These are phyloP conservation scores for Aphanomyces astaci DNA, from an alignment of 352 stramenopile genomes.

Conservation along the genomic window DNA sequence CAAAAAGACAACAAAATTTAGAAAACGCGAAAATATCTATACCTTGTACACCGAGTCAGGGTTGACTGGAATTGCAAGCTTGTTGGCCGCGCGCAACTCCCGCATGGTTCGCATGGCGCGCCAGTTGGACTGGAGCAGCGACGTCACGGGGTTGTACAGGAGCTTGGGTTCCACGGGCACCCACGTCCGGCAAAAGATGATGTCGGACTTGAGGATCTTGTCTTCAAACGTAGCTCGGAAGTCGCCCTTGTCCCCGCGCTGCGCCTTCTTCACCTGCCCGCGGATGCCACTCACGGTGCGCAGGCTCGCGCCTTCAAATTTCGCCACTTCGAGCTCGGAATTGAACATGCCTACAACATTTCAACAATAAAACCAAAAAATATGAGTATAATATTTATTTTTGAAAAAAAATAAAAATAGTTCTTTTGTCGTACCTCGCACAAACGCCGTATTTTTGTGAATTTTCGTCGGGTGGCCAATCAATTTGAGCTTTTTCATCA, in stretches of 20 bases:
- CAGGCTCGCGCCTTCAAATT: slow-evolving; percentile 96
- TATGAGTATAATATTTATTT: no score
- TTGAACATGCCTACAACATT: slow-evolving; percentile 90
- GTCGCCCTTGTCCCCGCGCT: slow-evolving; percentile 88
- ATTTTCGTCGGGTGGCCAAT: slow-evolving; percentile 98
- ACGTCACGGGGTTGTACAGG: slow-evolving; percentile 98
- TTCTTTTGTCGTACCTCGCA: slow-evolving; percentile 35
- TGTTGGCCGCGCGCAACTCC: slow-evolving; percentile 91
- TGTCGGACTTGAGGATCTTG: slow-evolving; percentile 98
- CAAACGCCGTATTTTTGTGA: slow-evolving; percentile 98
- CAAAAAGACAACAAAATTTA: no score
- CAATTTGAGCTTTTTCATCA: slow-evolving; percentile 99
- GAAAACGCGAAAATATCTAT: no score
- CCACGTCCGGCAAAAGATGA: slow-evolving; percentile 99
- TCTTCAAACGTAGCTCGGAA: slow-evolving; percentile 99
- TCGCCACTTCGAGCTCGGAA: slow-evolving; percentile 91
- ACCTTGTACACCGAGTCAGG: slow-evolving; percentile 96
- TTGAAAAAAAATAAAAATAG: no score
- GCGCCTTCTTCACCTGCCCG: slow-evolving; percentile 96
- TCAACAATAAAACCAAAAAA: no score
- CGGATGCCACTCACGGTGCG: slow-evolving; percentile 98
- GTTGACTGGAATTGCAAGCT: slow-evolving; percentile 94
- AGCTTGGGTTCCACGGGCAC: slow-evolving; percentile 96
- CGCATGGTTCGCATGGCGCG: slow-evolving; percentile 92
- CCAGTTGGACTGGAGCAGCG: slow-evolving; percentile 49